A percentile compares a stretch with the other conserved stretches of the same genome.
phyloP scores from a whole-genome alignment of 1,284 basidiomycete species.

The Psilocybe mexicana region DNA sequence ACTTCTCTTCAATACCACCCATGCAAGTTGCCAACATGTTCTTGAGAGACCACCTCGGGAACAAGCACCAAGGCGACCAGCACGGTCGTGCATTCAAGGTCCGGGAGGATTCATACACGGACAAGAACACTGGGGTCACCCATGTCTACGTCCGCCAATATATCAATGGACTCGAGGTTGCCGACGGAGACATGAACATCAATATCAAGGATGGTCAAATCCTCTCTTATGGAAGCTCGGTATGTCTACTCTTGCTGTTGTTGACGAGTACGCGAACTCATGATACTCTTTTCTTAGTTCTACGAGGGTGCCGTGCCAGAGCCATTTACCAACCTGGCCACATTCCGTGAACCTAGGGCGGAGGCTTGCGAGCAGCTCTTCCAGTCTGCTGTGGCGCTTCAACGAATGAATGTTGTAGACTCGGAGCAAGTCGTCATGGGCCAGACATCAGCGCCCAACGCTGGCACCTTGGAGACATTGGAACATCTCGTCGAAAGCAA shows the following conservation, averaged over 20 bases:
- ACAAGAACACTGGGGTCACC: constrained; percentile 78
- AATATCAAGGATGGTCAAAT: constrained; percentile 84
- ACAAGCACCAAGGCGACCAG: constrained; percentile 29
- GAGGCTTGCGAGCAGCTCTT: constrained; percentile 56
- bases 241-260: constrained; percentile 27
- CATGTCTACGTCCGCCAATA: constrained; percentile 85
- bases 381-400: constrained; percentile 32
- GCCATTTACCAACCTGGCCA: constrained; percentile 35
- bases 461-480: constrained; percentile 35
- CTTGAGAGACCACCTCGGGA: constrained; percentile 47
- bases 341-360: constrained; percentile 50
- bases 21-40: constrained; percentile 63
- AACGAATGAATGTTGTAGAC: constrained; percentile 24
- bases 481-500: constrained; percentile 52
- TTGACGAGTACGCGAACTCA: constrained; percentile 16
- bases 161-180: constrained; percentile 82
- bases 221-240: constrained; percentile 81
- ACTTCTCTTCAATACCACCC: constrained; percentile 44
- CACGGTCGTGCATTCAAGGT: constrained; percentile 53
- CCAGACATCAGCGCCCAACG: constrained; percentile 15
- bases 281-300: constrained; percentile 47
- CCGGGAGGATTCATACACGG: constrained; percentile 84
- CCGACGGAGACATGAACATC: constrained; percentile 87
- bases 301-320: constrained; percentile 54
- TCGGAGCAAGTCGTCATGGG: constrained; percentile 43